Evolutionary conservation across 2,329 filamentous ascomycete genomes (phyloP).

Genomic region (Claviceps sp.): DNA sequence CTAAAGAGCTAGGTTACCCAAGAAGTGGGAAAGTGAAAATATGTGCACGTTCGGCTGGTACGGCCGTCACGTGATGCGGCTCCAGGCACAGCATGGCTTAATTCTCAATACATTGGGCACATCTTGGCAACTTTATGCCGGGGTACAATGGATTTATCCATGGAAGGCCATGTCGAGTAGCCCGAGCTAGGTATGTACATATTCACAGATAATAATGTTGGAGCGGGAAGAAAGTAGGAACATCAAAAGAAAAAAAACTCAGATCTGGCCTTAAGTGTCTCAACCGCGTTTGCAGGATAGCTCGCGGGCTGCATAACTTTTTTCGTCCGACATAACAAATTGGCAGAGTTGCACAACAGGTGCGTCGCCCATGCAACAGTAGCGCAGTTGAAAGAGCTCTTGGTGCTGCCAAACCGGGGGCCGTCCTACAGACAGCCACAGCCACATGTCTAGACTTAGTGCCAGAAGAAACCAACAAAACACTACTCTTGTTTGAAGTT

Average conservation of each 20-base stretch:
- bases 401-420: not conserved
- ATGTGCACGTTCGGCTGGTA: too few species aligned
- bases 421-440: too few species aligned
- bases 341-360: conserved; percentile 1
- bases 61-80: too few species aligned
- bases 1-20: too few species aligned
- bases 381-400: conserved; percentile 1
- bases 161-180: not conserved
- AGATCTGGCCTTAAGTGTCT: not conserved
- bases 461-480: too few species aligned
- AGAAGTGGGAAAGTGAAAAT: too few species aligned
- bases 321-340: conserved; percentile 2
- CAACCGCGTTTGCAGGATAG: not conserved
- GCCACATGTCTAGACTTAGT: too few species aligned
- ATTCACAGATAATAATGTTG: too few species aligned
- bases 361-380: not conserved
- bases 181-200: too few species aligned
- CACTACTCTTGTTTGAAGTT: too few species aligned
- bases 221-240: not conserved
- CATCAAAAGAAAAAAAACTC: not conserved
- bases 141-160: not conserved
- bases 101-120: conserved; percentile 6
- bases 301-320: conserved; percentile 1
- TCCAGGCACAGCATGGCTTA: too few species aligned
- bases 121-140: not conserved